A percentile compares a stretch with the other conserved stretches of the same genome.
Evolutionary conservation across 1,139 yeast species (phyloP).

Genomic region (Debaryomycetaceae sp.): DNA sequence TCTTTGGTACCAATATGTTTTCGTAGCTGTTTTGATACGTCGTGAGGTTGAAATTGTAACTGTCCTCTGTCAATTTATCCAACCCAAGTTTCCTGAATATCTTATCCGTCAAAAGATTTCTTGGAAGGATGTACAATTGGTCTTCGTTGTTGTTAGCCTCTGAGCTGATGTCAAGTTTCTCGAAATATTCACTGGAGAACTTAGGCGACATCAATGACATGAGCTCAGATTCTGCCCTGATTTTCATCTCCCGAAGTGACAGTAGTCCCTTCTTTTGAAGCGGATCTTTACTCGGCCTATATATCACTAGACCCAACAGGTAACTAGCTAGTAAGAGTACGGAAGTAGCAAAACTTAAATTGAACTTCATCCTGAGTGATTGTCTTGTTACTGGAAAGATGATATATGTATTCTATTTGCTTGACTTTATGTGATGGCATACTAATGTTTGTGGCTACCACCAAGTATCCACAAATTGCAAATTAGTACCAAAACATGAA

Average conservation of each 20-base stretch:
- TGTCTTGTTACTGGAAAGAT: not conserved
- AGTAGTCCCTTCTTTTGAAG: not conserved
- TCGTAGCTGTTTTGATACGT: conserved; percentile 6
- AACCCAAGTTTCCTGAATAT: conserved; percentile 20
- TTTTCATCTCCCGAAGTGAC: conserved; percentile 9
- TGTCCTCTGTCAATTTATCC: conserved; percentile 12
- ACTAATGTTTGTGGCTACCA: not conserved
- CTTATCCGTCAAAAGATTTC: conserved; percentile 16
- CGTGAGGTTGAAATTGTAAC: conserved; percentile 7
- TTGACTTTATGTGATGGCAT: not conserved
- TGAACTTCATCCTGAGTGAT: not conserved
- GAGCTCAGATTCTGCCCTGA: conserved; percentile 10
- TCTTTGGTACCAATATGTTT: conserved; percentile 22
- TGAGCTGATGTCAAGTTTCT: not conserved
- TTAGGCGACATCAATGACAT: conserved; percentile 9
- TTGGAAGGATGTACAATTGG: conserved; percentile 20
- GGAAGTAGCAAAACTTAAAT: conserved; percentile 5
- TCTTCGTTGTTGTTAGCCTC: conserved; percentile 3
- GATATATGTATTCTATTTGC: conserved; percentile 1
- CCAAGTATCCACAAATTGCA: not conserved
- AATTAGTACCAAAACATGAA: not conserved
- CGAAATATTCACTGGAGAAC: not conserved
- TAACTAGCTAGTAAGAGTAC: conserved; percentile 7
- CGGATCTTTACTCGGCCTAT: not conserved
- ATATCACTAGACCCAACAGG: conserved; percentile 1